Evolutionary conservation across 805 yeast species (phyloP).

Genomic region (Myxozyma neglecta): DNA sequence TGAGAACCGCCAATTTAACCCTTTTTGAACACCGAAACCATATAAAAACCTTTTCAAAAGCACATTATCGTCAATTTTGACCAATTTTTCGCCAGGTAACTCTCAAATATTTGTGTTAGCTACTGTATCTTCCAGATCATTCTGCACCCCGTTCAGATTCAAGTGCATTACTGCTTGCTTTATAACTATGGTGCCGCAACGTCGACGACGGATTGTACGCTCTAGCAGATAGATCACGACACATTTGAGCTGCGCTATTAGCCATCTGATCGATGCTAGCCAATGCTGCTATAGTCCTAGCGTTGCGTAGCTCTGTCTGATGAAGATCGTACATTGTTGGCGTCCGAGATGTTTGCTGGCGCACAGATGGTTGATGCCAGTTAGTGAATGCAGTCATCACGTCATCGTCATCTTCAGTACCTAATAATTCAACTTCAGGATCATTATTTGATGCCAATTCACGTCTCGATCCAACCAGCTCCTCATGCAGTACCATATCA

Average conservation of each 20-base stretch:
- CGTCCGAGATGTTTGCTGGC: not conserved
- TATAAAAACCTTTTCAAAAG: not conserved
- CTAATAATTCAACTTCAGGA: not conserved
- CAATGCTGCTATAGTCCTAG: not conserved
- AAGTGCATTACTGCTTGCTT: not conserved
- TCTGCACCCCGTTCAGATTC: not conserved
- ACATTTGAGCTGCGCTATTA: not conserved
- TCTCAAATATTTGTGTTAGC: not conserved
- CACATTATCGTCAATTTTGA: not conserved
- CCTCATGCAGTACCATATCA: slow-evolving; percentile 8
- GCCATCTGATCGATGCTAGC: not conserved
- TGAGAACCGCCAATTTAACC: not conserved
- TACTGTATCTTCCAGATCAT: not conserved
- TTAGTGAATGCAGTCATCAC: slow-evolving; percentile 1
- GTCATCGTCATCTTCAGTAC: slow-evolving; percentile 6
- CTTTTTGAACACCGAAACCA: not conserved
- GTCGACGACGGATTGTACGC: not conserved
- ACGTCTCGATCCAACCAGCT: not conserved
- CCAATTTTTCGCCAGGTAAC: not conserved
- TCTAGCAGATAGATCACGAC: slow-evolving; percentile 2
- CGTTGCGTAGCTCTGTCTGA: not conserved
- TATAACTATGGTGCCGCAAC: not conserved
- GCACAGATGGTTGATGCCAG: not conserved
- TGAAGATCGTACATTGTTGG: slow-evolving; percentile 8
- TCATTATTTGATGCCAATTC: not conserved